These are phyloP conservation scores for Candida frijolesensis DNA, from an alignment of 1,139 yeast genomes.

Conservation along the genomic window DNA sequence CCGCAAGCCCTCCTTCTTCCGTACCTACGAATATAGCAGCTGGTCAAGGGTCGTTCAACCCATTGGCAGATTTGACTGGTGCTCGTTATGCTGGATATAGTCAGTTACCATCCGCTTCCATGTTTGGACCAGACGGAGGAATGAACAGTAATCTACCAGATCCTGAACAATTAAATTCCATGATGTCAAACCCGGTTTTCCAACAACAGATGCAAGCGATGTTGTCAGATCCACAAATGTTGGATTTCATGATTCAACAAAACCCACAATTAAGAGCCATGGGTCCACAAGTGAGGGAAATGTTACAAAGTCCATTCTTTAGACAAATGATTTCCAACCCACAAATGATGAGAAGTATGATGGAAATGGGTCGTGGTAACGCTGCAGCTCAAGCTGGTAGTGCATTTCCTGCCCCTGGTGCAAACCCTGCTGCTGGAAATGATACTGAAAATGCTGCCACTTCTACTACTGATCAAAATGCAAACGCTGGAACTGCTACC, in stretches of 20 bases:
- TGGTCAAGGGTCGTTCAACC: slow-evolving; percentile 88
- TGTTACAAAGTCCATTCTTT: slow-evolving; percentile 82
- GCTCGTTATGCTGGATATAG: slow-evolving; percentile 94
- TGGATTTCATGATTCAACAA: slow-evolving; percentile 80
- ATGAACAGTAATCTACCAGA: slow-evolving; percentile 68
- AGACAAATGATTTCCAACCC: slow-evolving; percentile 88
- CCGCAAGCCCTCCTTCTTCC: slow-evolving; percentile 16
- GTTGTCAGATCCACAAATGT: slow-evolving; percentile 77
- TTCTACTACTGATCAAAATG: slow-evolving; percentile 43
- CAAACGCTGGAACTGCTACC: slow-evolving; percentile 31
- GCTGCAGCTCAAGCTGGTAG: slow-evolving; percentile 21
- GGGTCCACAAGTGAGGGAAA: slow-evolving; percentile 88
- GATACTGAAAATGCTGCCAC: slow-evolving; percentile 17
- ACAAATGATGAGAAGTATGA: slow-evolving; percentile 78
- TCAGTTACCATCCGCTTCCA: slow-evolving; percentile 81
- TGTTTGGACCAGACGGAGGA: slow-evolving; percentile 97
- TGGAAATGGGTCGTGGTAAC: slow-evolving; percentile 64
- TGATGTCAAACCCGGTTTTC: slow-evolving; percentile 81
- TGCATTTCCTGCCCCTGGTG: slow-evolving; percentile 62
- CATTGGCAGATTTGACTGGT: slow-evolving; percentile 88
- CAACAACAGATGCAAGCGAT: slow-evolving; percentile 81
- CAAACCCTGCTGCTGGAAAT: slow-evolving; percentile 31
- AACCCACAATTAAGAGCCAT: slow-evolving; percentile 81
- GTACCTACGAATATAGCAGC: slow-evolving; percentile 81
- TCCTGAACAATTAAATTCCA: slow-evolving; percentile 68